Percentiles rank a stretch among this genome's conserved stretches.
These are phyloP conservation scores for Phyllosticta citribraziliensis DNA, from an alignment of 2,329 filamentous ascomycete species.

Conservation along the genomic window DNA sequence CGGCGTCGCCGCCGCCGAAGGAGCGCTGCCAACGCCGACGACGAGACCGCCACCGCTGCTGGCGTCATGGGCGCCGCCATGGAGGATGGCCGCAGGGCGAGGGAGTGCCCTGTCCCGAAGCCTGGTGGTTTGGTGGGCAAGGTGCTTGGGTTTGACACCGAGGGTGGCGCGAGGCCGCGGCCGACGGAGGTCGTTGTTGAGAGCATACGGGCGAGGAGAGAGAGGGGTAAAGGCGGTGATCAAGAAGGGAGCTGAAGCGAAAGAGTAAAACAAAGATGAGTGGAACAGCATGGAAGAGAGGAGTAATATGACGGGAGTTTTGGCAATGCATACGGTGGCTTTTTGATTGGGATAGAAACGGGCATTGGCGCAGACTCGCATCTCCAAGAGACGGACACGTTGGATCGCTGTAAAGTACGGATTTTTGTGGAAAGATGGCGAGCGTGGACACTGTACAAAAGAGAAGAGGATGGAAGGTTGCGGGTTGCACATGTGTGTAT, in stretches of 20 bases:
- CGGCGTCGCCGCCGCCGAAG: constrained; percentile 27
- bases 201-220: constrained; percentile 9
- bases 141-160: constrained; percentile 55
- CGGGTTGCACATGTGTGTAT: neutral
- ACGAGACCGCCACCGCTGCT: constrained; percentile 9
- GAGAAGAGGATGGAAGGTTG: neutral
- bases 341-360: neutral
- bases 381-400: neutral
- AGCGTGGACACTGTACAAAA: neutral
- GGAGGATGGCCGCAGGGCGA: constrained; percentile 30
- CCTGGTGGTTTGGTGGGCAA: constrained; percentile 69
- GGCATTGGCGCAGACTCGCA: neutral
- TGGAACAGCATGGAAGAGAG: neutral
- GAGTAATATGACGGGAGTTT: neutral
- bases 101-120: constrained; percentile 90
- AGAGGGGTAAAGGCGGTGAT: neutral
- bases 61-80: constrained; percentile 15
- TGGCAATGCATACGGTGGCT: neutral
- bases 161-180: constrained; percentile 20
- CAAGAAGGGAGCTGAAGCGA: neutral
- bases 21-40: constrained; percentile 23
- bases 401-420: neutral
- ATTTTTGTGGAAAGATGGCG: neutral
- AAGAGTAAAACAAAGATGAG: too few relatives aligned
- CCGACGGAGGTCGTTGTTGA: constrained; percentile 13